phyloP scores from a whole-genome alignment of 371 early-diverging fungal species.

The Rhizopus sp. region DNA sequence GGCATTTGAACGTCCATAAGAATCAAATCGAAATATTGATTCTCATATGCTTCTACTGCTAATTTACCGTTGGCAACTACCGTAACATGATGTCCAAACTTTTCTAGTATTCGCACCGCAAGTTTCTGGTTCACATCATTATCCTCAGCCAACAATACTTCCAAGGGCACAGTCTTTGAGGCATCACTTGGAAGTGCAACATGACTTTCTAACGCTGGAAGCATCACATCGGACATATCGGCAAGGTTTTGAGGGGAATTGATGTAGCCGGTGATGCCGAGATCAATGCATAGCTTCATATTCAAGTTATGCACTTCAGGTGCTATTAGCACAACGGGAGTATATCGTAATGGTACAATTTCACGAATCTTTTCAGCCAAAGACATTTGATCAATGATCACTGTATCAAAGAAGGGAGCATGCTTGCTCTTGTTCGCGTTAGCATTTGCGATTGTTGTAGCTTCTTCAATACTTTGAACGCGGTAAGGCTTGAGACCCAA shows the following conservation, averaged over 20 bases:
- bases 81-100: conserved; percentile 71
- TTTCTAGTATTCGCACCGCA: conserved; percentile 73
- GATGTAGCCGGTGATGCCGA: conserved; percentile 65
- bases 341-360: conserved; percentile 54
- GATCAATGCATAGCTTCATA: conserved; percentile 66
- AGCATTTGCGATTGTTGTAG: conserved; percentile 32
- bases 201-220: conserved; percentile 71
- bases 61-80: conserved; percentile 75
- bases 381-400: conserved; percentile 60
- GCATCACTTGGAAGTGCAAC: conserved; percentile 62
- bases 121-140: conserved; percentile 84
- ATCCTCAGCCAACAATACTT: conserved; percentile 81
- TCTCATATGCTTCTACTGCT: conserved; percentile 72
- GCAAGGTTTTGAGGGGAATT: conserved; percentile 59
- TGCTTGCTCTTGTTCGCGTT: conserved; percentile 24
- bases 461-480: conserved; percentile 48
- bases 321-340: conserved; percentile 65
- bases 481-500: conserved; percentile 46
- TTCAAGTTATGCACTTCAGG: conserved; percentile 45
- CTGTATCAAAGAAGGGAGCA: conserved; percentile 53
- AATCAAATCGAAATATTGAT: conserved; percentile 64
- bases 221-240: conserved; percentile 64
- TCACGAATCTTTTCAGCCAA: conserved; percentile 59
- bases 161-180: conserved; percentile 53
- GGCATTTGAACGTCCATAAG: conserved; percentile 85